These are phyloP conservation scores for Cetradonia linearis DNA, from an alignment of 495 filamentous ascomycete species.

Conservation along the genomic window DNA sequence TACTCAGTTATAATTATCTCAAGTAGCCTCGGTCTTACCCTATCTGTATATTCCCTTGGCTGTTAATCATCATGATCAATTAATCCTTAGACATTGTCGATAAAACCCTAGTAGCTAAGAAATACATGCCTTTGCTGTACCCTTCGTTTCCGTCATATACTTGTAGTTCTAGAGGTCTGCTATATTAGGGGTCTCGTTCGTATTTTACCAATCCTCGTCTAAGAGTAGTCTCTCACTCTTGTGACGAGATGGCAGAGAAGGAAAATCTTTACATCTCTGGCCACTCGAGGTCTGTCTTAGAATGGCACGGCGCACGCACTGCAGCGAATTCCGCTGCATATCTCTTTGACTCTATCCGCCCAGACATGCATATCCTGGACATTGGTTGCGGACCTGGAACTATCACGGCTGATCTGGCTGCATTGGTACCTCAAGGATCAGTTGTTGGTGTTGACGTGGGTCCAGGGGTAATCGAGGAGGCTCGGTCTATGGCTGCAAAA, in stretches of 20 bases:
- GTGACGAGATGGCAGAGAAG: constrained; percentile 13
- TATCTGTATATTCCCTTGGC: neutral
- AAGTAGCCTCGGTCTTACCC: neutral
- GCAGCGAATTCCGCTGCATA: constrained; percentile 41
- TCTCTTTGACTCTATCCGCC: constrained; percentile 40
- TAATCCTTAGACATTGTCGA: neutral
- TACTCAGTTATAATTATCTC: too few relatives aligned
- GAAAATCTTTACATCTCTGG: constrained; percentile 38
- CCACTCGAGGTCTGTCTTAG: constrained; percentile 40
- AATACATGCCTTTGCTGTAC: neutral
- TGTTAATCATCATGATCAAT: neutral
- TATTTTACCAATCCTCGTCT: too few relatives aligned
- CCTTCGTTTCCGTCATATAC: neutral
- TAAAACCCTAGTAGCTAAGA: neutral
- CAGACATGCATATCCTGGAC: constrained; percentile 43
- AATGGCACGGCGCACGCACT: constrained; percentile 43
- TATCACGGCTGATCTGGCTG: constrained; percentile 45
- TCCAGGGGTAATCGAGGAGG: constrained; percentile 32
- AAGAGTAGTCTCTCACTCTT: neutral
- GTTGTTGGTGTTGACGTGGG: constrained; percentile 37
- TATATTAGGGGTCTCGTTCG: neutral
- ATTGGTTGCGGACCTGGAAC: constrained; percentile 50
- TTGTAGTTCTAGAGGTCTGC: too few relatives aligned
- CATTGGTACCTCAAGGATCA: constrained; percentile 36
- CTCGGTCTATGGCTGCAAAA: constrained; percentile 29